phyloP scores from a whole-genome alignment of 2,329 filamentous ascomycete genomes.

The Monilinia laxa region DNA sequence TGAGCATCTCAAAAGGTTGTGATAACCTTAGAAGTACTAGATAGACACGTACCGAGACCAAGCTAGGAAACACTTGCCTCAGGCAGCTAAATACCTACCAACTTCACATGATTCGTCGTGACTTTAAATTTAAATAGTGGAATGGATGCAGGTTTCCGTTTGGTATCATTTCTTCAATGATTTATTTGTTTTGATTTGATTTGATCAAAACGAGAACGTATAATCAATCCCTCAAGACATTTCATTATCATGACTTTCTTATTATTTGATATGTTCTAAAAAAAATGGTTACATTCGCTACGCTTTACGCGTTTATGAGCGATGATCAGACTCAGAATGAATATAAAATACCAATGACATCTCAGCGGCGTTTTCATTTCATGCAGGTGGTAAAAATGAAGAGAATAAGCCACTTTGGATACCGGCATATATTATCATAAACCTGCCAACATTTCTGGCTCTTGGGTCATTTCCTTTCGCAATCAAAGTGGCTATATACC shows the following conservation, averaged over 20 bases:
- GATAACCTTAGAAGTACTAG: too few relatives aligned
- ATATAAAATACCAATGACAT: background rate
- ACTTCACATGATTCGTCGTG: too few relatives aligned
- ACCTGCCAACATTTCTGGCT: slow-evolving; percentile 41
- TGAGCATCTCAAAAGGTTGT: background rate
- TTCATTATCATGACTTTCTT: too few relatives aligned
- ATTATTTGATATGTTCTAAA: background rate
- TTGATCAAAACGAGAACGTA: background rate
- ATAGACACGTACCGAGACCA: too few relatives aligned
- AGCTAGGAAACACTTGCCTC: too few relatives aligned
- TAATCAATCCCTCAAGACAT: background rate
- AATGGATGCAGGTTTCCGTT: background rate
- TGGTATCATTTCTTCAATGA: background rate
- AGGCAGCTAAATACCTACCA: too few relatives aligned
- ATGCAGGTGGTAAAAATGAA: slow-evolving; percentile 89
- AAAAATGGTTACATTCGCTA: too few relatives aligned
- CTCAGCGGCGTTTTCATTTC: background rate
- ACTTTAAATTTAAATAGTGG: too few relatives aligned
- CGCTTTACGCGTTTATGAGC: too few relatives aligned
- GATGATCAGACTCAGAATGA: background rate
- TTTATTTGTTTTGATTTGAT: too few relatives aligned
- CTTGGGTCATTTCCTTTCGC: slow-evolving; percentile 21
- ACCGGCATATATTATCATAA: slow-evolving; percentile 77
- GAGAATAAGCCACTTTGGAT: slow-evolving; percentile 84
- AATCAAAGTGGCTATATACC: slow-evolving; percentile 61